Evolutionary conservation across 1,139 yeast genomes (phyloP).

Genomic region (Hansenula anomala): DNA sequence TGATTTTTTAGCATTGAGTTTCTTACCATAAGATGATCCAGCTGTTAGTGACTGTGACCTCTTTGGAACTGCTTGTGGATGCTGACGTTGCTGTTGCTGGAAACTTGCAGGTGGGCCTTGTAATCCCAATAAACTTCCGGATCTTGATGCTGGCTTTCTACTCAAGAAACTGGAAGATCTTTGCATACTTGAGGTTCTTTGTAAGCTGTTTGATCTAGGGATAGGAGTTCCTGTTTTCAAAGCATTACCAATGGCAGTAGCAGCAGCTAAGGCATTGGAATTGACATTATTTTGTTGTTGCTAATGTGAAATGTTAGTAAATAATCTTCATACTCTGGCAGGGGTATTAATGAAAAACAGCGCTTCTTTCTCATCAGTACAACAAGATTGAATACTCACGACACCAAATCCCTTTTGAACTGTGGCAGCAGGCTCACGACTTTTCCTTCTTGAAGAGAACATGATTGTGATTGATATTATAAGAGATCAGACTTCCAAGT

Average conservation of each 20-base stretch:
- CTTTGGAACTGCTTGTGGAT: neutral
- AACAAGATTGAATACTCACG: neutral
- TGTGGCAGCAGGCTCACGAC: conserved; percentile 5
- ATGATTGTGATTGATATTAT: neutral
- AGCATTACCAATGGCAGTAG: conserved; percentile 34
- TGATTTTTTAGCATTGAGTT: conserved; percentile 7
- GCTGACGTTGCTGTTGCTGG: conserved; percentile 5
- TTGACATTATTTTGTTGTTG: conserved; percentile 21
- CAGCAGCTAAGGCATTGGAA: conserved; percentile 41
- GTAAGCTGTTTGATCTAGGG: conserved; percentile 21
- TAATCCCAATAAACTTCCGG: conserved; percentile 17
- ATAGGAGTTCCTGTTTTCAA: conserved; percentile 26
- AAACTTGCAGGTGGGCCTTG: conserved; percentile 16
- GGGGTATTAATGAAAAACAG: neutral
- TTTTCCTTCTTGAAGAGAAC: conserved; percentile 11
- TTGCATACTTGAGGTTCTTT: conserved; percentile 21
- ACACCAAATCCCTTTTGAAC: neutral
- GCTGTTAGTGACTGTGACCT: conserved; percentile 15
- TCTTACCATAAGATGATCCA: conserved; percentile 1
- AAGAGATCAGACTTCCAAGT: neutral
- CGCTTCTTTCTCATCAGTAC: conserved; percentile 1
- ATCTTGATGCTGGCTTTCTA: conserved; percentile 8
- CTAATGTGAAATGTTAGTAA: conserved; percentile 14
- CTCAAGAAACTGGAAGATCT: conserved; percentile 6
- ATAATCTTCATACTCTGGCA: neutral